Conservation (phyloP, 164 flowering plant species). For the Macadamia tetraphylla region DNA sequence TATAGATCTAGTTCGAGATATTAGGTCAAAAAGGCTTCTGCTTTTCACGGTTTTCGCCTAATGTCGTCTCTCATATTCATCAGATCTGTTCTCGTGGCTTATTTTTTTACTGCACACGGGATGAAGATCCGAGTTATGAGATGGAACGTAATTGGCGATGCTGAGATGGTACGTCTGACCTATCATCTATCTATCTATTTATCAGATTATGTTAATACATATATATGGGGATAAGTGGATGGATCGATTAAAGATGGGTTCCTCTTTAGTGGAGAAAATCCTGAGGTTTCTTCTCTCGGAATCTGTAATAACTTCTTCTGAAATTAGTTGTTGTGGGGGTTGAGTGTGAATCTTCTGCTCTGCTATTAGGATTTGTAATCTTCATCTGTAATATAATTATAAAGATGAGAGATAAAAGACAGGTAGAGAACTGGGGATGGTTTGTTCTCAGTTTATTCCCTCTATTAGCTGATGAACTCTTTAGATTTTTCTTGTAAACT, state of each 20-base stretch:
- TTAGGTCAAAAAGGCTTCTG: neutral
- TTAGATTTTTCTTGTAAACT: too few species aligned
- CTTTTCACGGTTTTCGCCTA: neutral
- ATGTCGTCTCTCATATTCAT: neutral
- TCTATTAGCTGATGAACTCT: too few species aligned
- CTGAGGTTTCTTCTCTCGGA: neutral
- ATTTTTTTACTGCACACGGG: conserved; percentile 5
- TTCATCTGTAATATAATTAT: too few species aligned
- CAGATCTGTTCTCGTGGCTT: conserved; percentile 14
- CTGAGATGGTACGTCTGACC: neutral
- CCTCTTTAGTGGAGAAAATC: too few species aligned
- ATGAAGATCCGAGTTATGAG: conserved; percentile 9
- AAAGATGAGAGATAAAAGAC: too few species aligned
- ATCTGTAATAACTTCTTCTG: neutral
- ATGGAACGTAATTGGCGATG: neutral
- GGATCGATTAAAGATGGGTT: neutral
- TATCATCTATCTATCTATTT: neutral
- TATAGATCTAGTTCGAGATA: neutral
- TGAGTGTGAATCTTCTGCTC: neutral
- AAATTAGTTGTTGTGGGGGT: neutral
- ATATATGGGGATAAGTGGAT: neutral
- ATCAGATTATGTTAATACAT: too few species aligned
- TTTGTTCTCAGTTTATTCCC: too few species aligned
- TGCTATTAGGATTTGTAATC: neutral
- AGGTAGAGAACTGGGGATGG: too few species aligned